These are phyloP conservation scores for Magnolia sinica DNA, from an alignment of 164 flowering plant species.

Conservation along the genomic window DNA sequence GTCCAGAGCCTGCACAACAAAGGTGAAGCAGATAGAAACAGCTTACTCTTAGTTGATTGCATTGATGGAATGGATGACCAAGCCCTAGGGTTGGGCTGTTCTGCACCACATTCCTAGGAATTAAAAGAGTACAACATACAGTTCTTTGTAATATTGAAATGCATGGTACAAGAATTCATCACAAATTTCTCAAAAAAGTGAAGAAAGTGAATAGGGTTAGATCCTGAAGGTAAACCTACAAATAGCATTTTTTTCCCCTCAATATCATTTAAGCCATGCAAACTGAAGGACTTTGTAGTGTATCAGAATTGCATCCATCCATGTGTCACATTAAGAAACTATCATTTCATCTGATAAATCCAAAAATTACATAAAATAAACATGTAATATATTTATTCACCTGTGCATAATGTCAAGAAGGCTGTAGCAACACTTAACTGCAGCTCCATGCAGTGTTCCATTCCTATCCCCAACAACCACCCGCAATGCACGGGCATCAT, in stretches of 20 bases:
- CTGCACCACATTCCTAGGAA: not conserved
- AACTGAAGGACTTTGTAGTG: not conserved
- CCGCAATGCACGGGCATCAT: constrained; percentile 95
- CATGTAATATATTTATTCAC: constrained; percentile 27
- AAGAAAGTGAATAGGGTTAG: not conserved
- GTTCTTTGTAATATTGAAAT: not conserved
- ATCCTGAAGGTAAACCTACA: not conserved
- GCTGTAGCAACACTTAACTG: constrained; percentile 81
- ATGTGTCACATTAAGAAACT: not conserved
- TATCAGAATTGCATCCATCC: not conserved
- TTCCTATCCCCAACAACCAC: constrained; percentile 92
- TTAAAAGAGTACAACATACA: not conserved
- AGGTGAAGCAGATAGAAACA: not conserved
- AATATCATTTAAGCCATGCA: not conserved
- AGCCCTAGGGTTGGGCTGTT: not conserved
- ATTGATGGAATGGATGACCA: not conserved
- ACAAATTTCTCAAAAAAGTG: not conserved
- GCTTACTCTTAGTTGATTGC: not conserved
- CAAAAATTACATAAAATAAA: not conserved
- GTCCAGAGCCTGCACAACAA: constrained; percentile 73
- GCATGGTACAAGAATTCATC: not conserved
- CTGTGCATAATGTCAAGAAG: constrained; percentile 80
- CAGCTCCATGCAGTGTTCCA: constrained; percentile 88
- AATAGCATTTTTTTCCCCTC: not conserved
- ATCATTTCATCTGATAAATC: not conserved